These are phyloP conservation scores for Blastocystis sp. DNA, from an alignment of 352 stramenopile genomes.

Conservation along the genomic window DNA sequence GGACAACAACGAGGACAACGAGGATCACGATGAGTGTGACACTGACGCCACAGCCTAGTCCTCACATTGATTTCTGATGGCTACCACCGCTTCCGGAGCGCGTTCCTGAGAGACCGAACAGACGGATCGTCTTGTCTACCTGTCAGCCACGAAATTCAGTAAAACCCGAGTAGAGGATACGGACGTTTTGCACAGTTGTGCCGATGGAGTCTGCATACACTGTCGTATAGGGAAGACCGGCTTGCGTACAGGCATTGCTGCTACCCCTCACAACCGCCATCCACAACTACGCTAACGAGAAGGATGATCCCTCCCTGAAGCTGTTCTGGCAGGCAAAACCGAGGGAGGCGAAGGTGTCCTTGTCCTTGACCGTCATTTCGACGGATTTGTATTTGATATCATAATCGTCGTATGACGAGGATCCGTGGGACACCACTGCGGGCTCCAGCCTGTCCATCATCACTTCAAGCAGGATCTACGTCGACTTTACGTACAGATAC, in stretches of 20 bases:
- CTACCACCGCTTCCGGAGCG: slow-evolving; percentile 21
- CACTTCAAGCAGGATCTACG: not conserved
- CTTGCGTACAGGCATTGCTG: slow-evolving; percentile 33
- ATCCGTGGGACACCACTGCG: not conserved
- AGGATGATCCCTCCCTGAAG: not conserved
- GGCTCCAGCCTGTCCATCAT: not conserved
- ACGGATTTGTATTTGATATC: slow-evolving; percentile 59
- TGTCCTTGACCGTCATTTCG: slow-evolving; percentile 24
- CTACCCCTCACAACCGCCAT: not conserved
- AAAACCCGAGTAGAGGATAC: not conserved
- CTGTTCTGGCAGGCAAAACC: slow-evolving; percentile 33
- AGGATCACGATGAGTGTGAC: not conserved
- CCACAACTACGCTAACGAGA: slow-evolving; percentile 1
- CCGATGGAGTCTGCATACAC: slow-evolving; percentile 48
- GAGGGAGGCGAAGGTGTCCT: not conserved
- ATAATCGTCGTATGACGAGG: not conserved
- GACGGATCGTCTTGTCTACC: slow-evolving; percentile 6
- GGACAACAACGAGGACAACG: slow-evolving; percentile 19
- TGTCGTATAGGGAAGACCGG: slow-evolving; percentile 18
- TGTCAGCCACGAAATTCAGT: not conserved
- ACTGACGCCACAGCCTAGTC: slow-evolving; percentile 35
- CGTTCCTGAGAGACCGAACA: slow-evolving; percentile 24
- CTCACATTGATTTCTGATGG: not conserved
- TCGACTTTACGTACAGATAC: slow-evolving; percentile 28
- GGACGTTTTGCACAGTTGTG: slow-evolving; percentile 31